Evolutionary conservation across 345 rosid species (phyloP).

Genomic region (Mercurialis annua): DNA sequence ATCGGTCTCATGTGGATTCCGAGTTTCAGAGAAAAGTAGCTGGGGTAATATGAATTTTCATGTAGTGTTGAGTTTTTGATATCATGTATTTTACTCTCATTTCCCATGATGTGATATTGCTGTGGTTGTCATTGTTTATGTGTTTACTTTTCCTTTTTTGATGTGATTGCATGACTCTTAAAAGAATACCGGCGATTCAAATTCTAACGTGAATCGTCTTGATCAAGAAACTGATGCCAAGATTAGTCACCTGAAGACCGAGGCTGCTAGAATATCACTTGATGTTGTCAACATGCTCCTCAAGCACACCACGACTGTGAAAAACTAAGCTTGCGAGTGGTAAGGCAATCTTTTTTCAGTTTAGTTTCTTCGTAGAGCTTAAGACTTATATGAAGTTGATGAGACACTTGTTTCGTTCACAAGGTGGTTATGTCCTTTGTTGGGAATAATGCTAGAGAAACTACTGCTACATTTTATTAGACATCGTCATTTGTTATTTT

Average conservation of each 20-base stretch:
- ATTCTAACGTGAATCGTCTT: conserved; percentile 74
- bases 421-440: too few species aligned
- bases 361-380: too few species aligned
- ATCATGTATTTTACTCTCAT: not conserved
- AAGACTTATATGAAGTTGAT: too few species aligned
- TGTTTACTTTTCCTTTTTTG: not conserved
- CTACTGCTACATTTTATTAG: too few species aligned
- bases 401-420: too few species aligned
- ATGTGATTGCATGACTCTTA: not conserved
- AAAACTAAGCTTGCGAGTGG: conserved; percentile 38
- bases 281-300: conserved; percentile 70
- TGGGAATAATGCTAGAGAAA: too few species aligned
- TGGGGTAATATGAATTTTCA: conserved; percentile 40
- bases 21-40: conserved; percentile 71
- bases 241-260: conserved; percentile 52
- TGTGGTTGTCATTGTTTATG: not conserved
- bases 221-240: conserved; percentile 65
- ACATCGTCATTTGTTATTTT: too few species aligned
- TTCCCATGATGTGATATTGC: not conserved
- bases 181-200: conserved; percentile 38
- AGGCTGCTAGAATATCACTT: conserved; percentile 48
- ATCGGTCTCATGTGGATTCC: conserved; percentile 59
- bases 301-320: conserved; percentile 70
- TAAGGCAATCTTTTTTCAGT: too few species aligned
- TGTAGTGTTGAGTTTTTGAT: not conserved